Conservation (phyloP, 2,329 filamentous ascomycete genomes). For the Sphaceloma murrayae region DNA sequence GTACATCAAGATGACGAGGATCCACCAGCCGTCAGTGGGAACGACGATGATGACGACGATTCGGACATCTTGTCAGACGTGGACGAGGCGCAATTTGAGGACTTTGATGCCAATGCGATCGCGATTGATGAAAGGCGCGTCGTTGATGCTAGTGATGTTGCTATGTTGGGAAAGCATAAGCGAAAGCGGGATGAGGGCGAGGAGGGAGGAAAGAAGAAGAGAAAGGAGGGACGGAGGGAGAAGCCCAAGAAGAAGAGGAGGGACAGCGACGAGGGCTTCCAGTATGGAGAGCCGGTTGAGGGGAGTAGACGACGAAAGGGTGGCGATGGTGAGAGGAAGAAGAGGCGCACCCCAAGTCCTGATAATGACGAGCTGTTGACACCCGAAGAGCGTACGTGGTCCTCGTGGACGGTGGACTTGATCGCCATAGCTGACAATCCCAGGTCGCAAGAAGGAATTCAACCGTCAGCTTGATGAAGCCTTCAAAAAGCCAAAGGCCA, state of each 20-base stretch:
- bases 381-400: constrained; percentile 71
- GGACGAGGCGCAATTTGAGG: constrained; percentile 55
- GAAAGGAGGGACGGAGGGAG: constrained; percentile 46
- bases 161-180: constrained; percentile 53
- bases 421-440: constrained; percentile 21
- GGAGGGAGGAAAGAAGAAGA: constrained; percentile 59
- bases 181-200: constrained; percentile 53
- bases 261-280: constrained; percentile 44
- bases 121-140: constrained; percentile 51
- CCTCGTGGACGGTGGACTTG: too few relatives aligned
- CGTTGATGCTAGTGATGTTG: constrained; percentile 54
- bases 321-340: constrained; percentile 37
- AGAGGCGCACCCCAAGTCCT: constrained; percentile 40
- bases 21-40: constrained; percentile 25
- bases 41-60: constrained; percentile 48
- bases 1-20: constrained; percentile 29
- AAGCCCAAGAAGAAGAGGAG: constrained; percentile 52
- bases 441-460: constrained; percentile 66
- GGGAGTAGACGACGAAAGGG: constrained; percentile 45
- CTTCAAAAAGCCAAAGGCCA: constrained; percentile 69
- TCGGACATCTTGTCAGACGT: constrained; percentile 52
- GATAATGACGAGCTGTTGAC: constrained; percentile 70
- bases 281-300: constrained; percentile 44
- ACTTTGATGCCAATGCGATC: constrained; percentile 53
- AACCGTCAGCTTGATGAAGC: constrained; percentile 82